Percentiles rank a stretch among this genome's conserved stretches.
These are phyloP conservation scores for Isatis lusitanica DNA, from an alignment of 441 rosid species.

Conservation along the genomic window DNA sequence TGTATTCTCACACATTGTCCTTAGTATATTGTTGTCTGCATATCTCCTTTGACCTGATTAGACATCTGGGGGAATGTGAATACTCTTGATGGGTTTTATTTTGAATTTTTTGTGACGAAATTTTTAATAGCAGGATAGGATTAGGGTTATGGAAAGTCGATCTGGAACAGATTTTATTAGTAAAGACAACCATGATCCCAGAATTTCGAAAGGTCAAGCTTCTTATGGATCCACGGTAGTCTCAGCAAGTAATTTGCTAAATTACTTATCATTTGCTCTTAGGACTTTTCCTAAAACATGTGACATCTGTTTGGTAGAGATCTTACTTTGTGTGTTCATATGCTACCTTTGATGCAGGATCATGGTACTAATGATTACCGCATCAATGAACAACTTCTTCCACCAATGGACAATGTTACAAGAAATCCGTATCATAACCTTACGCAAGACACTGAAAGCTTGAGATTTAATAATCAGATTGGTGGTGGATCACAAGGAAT, in stretches of 20 bases:
- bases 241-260: constrained; percentile 45
- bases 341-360: constrained; percentile 32
- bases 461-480: constrained; percentile 34
- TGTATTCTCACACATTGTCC: neutral
- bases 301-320: neutral
- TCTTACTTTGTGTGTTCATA: constrained; percentile 22
- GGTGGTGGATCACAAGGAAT: constrained; percentile 25
- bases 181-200: constrained; percentile 40
- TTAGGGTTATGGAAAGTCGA: constrained; percentile 48
- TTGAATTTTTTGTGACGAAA: constrained; percentile 8
- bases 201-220: constrained; percentile 34
- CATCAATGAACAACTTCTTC: constrained; percentile 30
- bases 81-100: constrained; percentile 1
- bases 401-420: constrained; percentile 31
- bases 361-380: constrained; percentile 28
- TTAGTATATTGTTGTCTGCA: constrained; percentile 6
- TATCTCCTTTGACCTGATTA: constrained; percentile 15
- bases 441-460: constrained; percentile 20
- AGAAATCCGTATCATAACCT: constrained; percentile 32
- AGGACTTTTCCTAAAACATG: neutral
- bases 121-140: constrained; percentile 65
- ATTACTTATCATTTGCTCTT: constrained; percentile 27
- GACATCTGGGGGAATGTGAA: constrained; percentile 1
- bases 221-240: constrained; percentile 45
- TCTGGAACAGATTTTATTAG: constrained; percentile 39